Base-by-base conservation (phyloP, 805 yeast genomes). In the Wickerhamomyces mucosus region DNA sequence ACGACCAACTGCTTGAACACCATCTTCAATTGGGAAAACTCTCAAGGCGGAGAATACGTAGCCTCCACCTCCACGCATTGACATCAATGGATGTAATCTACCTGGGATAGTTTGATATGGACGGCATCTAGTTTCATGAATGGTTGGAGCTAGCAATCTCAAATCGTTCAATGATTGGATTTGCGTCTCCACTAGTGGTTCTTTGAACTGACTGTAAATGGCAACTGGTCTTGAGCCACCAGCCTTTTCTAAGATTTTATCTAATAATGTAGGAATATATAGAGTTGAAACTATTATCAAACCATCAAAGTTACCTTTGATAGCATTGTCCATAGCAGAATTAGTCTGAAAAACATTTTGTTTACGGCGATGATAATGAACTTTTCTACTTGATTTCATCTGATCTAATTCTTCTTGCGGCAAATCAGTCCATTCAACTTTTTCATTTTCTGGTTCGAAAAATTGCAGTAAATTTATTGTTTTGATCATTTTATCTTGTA, bases 61-160 rank as follows among this genome's bases (percentile, higher is more conserved):
- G 0, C 99, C 99, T 39, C 96, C 97, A 36, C 80, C 88, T 6
- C 95, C 86, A 46, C 84, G 69, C 67, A 79, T 76, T 0, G 96
- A 83, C 99, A 92, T 92, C 38, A 78, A 51, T 1, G 99, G 99
- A 55, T 92, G 99, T 48, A 89, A 63, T 51, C 94, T 76, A 7
- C 97, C 98, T 14, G 94, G 84, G 18, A 89, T 74, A 4, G 96
- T 85, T 61, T 92, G 99, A 53, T 80, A 88, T 30, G 77, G 78
- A 41, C 96, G 71, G 10, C 81, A 92, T 39, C 83, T 67, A 1
- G 94, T 73, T 54, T 88, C 96, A 39, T 71, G 66, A 15, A 89
- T 73, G 12, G 84, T 72, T 5, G 96, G 94, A 1, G 92, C 89
- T 43, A 92, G 61, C 8, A 83, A 71, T 28, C 85, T 66, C 37